These are phyloP conservation scores for Bacidia gigantensis DNA, from an alignment of 495 filamentous ascomycete species.

Conservation along the genomic window DNA sequence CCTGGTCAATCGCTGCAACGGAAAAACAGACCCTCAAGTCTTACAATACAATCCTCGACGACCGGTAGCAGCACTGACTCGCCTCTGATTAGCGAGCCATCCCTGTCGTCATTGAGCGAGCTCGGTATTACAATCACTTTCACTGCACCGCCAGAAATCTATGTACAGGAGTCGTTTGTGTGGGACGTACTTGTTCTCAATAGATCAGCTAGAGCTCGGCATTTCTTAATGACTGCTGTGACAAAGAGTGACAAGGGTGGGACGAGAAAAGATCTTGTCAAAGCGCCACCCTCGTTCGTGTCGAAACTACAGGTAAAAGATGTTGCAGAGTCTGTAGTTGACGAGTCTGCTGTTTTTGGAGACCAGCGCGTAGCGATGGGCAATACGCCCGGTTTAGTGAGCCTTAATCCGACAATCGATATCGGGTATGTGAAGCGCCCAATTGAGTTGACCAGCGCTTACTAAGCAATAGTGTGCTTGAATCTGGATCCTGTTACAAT, in stretches of 20 bases:
- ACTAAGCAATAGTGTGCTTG: slow-evolving; percentile 40
- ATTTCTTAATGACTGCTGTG: slow-evolving; percentile 67
- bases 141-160: slow-evolving; percentile 45
- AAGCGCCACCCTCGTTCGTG: slow-evolving; percentile 34
- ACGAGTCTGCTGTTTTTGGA: slow-evolving; percentile 72
- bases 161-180: slow-evolving; percentile 62
- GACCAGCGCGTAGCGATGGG: slow-evolving; percentile 61
- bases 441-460: slow-evolving; percentile 1
- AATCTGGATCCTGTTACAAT: slow-evolving; percentile 64
- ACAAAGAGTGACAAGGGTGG: slow-evolving; percentile 62
- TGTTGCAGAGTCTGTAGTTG: slow-evolving; percentile 65
- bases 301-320: slow-evolving; percentile 30
- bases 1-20: slow-evolving; percentile 41
- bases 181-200: slow-evolving; percentile 89
- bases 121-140: slow-evolving; percentile 62
- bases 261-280: slow-evolving; percentile 41
- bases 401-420: slow-evolving; percentile 69
- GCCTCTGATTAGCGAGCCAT: slow-evolving; percentile 28
- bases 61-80: slow-evolving; percentile 35
- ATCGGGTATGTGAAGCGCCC: slow-evolving; percentile 47
- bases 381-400: slow-evolving; percentile 63
- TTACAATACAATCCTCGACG: slow-evolving; percentile 25
- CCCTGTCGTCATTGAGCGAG: not conserved
- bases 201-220: slow-evolving; percentile 50
- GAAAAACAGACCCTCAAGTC: slow-evolving; percentile 41